Evolutionary conservation across 768 basidiomycete genomes (phyloP).

Genomic region (Kwoniella newhampshirensis): DNA sequence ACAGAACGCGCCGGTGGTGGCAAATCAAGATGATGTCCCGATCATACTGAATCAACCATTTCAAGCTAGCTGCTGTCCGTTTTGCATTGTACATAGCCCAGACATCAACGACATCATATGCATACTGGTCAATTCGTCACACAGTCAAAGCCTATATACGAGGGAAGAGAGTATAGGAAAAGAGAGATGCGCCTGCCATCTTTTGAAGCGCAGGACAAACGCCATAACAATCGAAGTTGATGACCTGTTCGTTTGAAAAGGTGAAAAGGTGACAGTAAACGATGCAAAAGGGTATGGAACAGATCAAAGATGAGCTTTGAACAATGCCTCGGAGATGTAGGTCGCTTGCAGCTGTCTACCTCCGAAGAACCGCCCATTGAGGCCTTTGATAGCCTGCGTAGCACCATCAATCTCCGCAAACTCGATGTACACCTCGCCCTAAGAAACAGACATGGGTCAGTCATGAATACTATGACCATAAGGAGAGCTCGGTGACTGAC

Average conservation of each 20-base stretch:
- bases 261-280: background rate
- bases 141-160: no score
- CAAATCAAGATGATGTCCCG: no score
- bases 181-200: no score
- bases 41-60: no score
- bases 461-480: background rate
- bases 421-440: constrained; percentile 98
- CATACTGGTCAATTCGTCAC: no score
- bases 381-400: constrained; percentile 77
- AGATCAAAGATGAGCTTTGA: constrained; percentile 47
- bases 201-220: no score
- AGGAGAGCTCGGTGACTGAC: constrained; percentile 57
- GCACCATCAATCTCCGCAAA: constrained; percentile 77
- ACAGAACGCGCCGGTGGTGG: no score
- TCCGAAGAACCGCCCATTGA: constrained; percentile 97
- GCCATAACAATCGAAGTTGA: no score
- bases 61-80: no score
- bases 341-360: constrained; percentile 81
- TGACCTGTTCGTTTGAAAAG: background rate
- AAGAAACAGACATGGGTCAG: background rate
- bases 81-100: no score
- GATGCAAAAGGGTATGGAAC: background rate
- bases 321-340: constrained; percentile 89
- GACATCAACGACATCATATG: no score
- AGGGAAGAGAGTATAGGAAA: no score